Percentiles rank a stretch among this genome's conserved stretches.
Conservation (phyloP, 192 early-diverging fungal genomes). For the Rhizophagus clarus region DNA sequence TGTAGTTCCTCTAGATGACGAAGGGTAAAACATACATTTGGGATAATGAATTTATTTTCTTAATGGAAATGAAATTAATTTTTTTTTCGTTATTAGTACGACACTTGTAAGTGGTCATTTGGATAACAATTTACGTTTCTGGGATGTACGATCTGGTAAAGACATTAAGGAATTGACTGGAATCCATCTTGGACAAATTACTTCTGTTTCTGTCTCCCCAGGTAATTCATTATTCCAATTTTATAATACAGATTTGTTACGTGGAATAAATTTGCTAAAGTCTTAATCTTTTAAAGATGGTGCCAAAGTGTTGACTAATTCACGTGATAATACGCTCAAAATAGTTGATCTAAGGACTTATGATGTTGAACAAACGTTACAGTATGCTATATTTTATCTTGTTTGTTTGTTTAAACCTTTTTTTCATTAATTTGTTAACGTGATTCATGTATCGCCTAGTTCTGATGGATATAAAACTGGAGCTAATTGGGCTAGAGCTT, state of each 20-base stretch:
- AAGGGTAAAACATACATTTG: constrained; percentile 51
- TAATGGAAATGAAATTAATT: neutral
- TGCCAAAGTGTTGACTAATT: constrained; percentile 85
- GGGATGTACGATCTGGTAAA: constrained; percentile 84
- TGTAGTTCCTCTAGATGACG: constrained; percentile 73
- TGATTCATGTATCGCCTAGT: constrained; percentile 34
- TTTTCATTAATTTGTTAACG: neutral
- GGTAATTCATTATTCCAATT: constrained; percentile 45
- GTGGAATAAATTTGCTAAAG: neutral
- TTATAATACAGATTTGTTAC: neutral
- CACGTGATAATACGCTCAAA: constrained; percentile 89
- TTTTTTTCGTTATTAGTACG: constrained; percentile 46
- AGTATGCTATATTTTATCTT: constrained; percentile 42
- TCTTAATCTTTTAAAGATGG: constrained; percentile 51
- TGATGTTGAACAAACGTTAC: constrained; percentile 66
- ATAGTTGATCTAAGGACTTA: constrained; percentile 81
- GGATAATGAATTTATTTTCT: neutral
- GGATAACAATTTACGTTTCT: constrained; percentile 90
- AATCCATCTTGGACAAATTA: constrained; percentile 88
- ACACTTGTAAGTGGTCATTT: constrained; percentile 91
- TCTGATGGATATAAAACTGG: constrained; percentile 80
- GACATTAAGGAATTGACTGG: constrained; percentile 83
- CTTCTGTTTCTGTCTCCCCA: constrained; percentile 74
- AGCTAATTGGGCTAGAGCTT: constrained; percentile 88
- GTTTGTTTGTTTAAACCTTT: neutral